Conservation (phyloP, 495 filamentous ascomycete genomes). For the Penicillium turbatum region DNA sequence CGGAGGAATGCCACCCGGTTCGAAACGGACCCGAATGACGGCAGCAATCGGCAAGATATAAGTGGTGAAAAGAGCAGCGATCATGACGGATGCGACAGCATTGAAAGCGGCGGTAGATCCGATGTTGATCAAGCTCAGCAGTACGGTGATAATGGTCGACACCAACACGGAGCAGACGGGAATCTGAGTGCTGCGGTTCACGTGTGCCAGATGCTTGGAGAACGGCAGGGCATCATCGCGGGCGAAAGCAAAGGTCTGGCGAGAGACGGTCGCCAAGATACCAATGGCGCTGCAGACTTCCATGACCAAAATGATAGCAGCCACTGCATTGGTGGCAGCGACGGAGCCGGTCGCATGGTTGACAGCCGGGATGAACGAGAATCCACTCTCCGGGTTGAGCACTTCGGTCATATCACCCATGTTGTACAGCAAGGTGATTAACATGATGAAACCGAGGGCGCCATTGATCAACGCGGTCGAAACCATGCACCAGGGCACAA, state of each 20-base stretch:
- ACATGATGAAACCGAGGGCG: constrained; percentile 36
- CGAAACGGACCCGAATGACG: constrained; percentile 22
- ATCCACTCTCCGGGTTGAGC: constrained; percentile 31
- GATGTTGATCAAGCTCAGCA: constrained; percentile 44
- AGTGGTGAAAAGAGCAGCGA: constrained; percentile 39
- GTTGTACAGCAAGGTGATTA: constrained; percentile 45
- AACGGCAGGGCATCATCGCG: constrained; percentile 47
- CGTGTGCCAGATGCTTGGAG: constrained; percentile 29
- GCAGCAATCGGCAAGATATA: constrained; percentile 38
- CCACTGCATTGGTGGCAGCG: constrained; percentile 32
- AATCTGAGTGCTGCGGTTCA: constrained; percentile 43
- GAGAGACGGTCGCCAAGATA: constrained; percentile 38
- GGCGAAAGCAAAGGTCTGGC: constrained; percentile 50
- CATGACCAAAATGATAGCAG: constrained; percentile 37
- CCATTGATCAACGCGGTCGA: constrained; percentile 43
- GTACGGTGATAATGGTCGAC: constrained; percentile 45
- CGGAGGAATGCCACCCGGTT: constrained; percentile 22
- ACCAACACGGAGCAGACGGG: constrained; percentile 51
- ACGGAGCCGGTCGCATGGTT: constrained; percentile 26
- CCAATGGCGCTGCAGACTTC: constrained; percentile 40
- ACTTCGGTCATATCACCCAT: constrained; percentile 37
- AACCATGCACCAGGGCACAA: constrained; percentile 46
- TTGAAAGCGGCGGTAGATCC: constrained; percentile 46
- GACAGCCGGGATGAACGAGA: constrained; percentile 37
- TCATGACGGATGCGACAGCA: constrained; percentile 39